Evolutionary conservation across 306 rosid species (phyloP), one percentile per base, ranked within the genome.

Genomic region (Acacia confusa): DNA sequence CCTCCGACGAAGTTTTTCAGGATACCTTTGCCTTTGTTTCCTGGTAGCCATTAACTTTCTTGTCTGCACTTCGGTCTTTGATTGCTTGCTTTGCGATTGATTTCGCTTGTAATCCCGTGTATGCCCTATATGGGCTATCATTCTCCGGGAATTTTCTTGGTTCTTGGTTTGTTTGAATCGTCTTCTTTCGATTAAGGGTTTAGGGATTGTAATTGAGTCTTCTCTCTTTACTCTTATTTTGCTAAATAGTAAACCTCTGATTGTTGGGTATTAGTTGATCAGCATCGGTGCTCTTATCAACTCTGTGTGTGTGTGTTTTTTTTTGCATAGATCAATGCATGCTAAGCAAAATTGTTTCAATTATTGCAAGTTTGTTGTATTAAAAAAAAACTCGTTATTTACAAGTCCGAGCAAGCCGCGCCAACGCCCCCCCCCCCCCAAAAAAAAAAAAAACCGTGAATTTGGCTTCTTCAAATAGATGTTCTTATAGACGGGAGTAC

Each of bases 151-250:
- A 70, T 70, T 34, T 2, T 57, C 24, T 1, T 27, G 32, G 10
- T 66, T 22, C 1, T 45, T 47, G 13, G n/a, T 19, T 44, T 64
- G 47, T 4, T 41, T 13, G 58, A 40, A 10, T 27, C 27, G 6
- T 41, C 32, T 32, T 34, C 13, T 66, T 84, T 76, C 72, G 79
- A 81, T 81, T 78, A 63, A 45, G 25, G 65, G 15, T 71, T 79
- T 50, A 3, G 7, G 3, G 48, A 40, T 43, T 30, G 53, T 75
- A 20, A 55, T 68, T 17, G 80, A 14, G 50, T 3, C 28, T 57
- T 27, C 36, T 53, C 0, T 30, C 34, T 50, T 45, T 34, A 22
- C 34, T 28, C 75, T 70, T 32, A 76, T 30, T 74, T 70, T 48
- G 60, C 25, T 64, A 6, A 75, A 22, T 14, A 22, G 20, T 22